Conservation (phyloP, 495 filamentous ascomycete species). For the Aspergillus incahuasiensis region DNA sequence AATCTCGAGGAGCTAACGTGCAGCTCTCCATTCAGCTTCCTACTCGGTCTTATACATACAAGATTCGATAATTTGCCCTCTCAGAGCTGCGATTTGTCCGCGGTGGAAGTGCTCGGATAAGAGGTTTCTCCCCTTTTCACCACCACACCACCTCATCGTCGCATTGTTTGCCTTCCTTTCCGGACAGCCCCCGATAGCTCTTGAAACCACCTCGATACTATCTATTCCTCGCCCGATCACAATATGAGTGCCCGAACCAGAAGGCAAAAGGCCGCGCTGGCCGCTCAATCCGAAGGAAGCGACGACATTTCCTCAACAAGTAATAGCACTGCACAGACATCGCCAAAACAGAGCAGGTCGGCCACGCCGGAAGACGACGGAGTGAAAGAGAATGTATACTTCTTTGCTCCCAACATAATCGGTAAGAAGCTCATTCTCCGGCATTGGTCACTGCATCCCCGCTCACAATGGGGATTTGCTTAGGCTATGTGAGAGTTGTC, state of each 20-base stretch:
- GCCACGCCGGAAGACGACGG: constrained; percentile 23
- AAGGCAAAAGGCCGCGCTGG: constrained; percentile 40
- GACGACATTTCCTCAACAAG: constrained; percentile 30
- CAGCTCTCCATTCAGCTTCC: neutral
- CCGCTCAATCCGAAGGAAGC: constrained; percentile 31
- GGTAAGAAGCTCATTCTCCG: constrained; percentile 52
- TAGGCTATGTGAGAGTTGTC: constrained; percentile 85
- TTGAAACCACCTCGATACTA: neutral
- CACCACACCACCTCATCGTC: constrained; percentile 10
- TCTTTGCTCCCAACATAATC: constrained; percentile 94
- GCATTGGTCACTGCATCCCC: neutral
- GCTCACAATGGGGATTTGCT: constrained; percentile 2
- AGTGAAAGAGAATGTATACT: constrained; percentile 78
- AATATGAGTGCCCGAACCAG: constrained; percentile 42
- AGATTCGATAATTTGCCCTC: neutral
- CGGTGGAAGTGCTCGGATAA: constrained; percentile 19
- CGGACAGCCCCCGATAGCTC: neutral
- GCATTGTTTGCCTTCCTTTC: neutral
- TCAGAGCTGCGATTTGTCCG: constrained; percentile 4
- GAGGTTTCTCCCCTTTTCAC: constrained; percentile 15
- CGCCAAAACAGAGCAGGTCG: constrained; percentile 28
- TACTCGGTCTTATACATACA: neutral
- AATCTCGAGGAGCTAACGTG: neutral
- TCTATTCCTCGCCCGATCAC: neutral
- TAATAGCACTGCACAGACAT: constrained; percentile 28